Percentiles rank a stretch among this genome's conserved stretches.
Conservation (phyloP, 2,329 filamentous ascomycete genomes). For the Colletotrichum chrysophilum region DNA sequence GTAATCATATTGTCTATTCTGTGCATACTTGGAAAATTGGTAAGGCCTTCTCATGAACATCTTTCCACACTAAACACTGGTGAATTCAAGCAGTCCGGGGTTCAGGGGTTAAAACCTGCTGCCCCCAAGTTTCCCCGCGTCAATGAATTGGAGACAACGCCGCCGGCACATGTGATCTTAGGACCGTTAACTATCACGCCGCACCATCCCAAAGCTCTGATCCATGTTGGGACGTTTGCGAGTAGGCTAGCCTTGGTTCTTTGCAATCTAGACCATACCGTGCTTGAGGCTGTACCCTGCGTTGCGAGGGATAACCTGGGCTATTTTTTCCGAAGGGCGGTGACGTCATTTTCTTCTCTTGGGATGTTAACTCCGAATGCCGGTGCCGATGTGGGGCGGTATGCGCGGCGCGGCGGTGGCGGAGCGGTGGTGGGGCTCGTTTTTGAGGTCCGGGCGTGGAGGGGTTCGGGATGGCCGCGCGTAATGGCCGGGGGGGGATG, state of each 20-base stretch:
- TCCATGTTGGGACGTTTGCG: not conserved
- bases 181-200: not conserved
- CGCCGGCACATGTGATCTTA: not conserved
- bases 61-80: not conserved
- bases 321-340: fast-evolving
- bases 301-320: not conserved
- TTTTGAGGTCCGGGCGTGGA: not conserved
- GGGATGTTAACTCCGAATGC: not conserved
- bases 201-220: not conserved
- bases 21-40: not conserved
- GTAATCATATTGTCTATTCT: constrained; percentile 19
- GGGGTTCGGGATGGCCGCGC: not conserved
- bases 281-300: not conserved
- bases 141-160: not conserved
- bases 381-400: not conserved
- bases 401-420: not conserved
- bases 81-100: not conserved
- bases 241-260: not conserved
- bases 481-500: not conserved
- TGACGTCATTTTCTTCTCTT: not conserved
- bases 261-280: not conserved
- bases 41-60: not conserved
- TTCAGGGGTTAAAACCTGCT: fast-evolving
- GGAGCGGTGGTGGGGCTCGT: not conserved
- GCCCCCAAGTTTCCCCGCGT: not conserved